Conservation (phyloP, 495 filamentous ascomycete genomes). For the Darksidea phi region DNA sequence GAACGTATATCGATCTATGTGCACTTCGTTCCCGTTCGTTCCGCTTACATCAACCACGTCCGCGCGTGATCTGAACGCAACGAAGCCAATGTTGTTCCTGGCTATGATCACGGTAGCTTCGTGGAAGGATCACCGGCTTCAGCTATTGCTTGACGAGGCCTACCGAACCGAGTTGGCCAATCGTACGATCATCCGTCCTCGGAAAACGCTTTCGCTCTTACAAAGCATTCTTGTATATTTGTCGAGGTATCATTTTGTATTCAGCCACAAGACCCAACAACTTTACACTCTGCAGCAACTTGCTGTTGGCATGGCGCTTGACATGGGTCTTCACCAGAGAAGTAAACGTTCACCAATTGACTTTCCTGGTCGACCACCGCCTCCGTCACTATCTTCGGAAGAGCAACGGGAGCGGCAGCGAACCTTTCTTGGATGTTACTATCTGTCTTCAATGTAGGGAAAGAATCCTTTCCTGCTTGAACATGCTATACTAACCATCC, state of each 20-base stretch:
- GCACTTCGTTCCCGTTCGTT: constrained; percentile 20
- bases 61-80: constrained; percentile 2
- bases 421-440: constrained; percentile 40
- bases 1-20: constrained; percentile 22
- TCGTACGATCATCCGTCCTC: constrained; percentile 24
- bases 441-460: constrained; percentile 38
- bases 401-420: constrained; percentile 35
- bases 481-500: neutral
- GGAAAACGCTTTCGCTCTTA: constrained; percentile 23
- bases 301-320: constrained; percentile 21
- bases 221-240: constrained; percentile 30
- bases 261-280: constrained; percentile 30
- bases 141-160: constrained; percentile 9
- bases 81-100: constrained; percentile 26
- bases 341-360: neutral
- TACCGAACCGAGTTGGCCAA: constrained; percentile 27
- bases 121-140: constrained; percentile 19
- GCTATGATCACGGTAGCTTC: constrained; percentile 24
- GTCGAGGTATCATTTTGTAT: constrained; percentile 30
- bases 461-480: neutral
- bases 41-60: constrained; percentile 6
- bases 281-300: constrained; percentile 20
- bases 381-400: neutral
- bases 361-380: constrained; percentile 6
- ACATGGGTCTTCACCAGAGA: constrained; percentile 23